Evolutionary conservation across 2,329 filamentous ascomycete genomes (phyloP).

Genomic region (Epichloe gansuensis): DNA sequence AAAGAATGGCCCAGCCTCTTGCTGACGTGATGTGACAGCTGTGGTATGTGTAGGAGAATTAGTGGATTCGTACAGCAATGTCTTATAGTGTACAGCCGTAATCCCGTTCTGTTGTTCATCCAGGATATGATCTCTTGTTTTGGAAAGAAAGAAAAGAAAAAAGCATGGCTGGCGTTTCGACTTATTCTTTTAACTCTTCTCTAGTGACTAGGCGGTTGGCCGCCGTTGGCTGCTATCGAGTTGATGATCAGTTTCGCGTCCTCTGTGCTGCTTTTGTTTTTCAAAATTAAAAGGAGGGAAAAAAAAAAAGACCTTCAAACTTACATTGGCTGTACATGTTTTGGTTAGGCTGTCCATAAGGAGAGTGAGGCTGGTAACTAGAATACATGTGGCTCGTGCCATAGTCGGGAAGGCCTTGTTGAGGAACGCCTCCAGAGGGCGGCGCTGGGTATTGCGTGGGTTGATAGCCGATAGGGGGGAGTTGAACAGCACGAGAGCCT

Average conservation of each 20-base stretch:
- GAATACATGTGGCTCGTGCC: conserved; percentile 40
- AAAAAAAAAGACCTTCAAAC: conserved; percentile 7
- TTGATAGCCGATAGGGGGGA: conserved; percentile 66
- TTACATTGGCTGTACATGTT: conserved; percentile 49
- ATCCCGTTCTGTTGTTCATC: conserved; percentile 1
- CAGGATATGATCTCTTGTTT: background rate
- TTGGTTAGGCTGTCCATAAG: conserved; percentile 42
- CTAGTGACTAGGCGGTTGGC: conserved; percentile 3
- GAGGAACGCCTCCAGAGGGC: conserved; percentile 36
- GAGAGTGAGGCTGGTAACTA: conserved; percentile 45
- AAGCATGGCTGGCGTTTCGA: background rate
- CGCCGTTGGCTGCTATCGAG: conserved; percentile 6
- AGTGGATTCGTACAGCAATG: conserved; percentile 2
- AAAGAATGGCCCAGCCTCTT: background rate
- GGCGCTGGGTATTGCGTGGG: conserved; percentile 54
- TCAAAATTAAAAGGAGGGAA: background rate
- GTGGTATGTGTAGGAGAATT: background rate
- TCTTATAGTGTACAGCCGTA: conserved; percentile 1
- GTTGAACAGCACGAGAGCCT: conserved; percentile 46
- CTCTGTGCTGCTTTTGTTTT: background rate
- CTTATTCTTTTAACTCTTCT: background rate
- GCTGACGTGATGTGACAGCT: background rate
- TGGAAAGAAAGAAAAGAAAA: background rate
- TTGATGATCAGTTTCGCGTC: background rate
- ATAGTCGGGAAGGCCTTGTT: conserved; percentile 44